A percentile compares a stretch with the other conserved stretches of the same genome.
phyloP scores from a whole-genome alignment of 1,284 basidiomycete genomes.

The Ganoderma resinaceum region DNA sequence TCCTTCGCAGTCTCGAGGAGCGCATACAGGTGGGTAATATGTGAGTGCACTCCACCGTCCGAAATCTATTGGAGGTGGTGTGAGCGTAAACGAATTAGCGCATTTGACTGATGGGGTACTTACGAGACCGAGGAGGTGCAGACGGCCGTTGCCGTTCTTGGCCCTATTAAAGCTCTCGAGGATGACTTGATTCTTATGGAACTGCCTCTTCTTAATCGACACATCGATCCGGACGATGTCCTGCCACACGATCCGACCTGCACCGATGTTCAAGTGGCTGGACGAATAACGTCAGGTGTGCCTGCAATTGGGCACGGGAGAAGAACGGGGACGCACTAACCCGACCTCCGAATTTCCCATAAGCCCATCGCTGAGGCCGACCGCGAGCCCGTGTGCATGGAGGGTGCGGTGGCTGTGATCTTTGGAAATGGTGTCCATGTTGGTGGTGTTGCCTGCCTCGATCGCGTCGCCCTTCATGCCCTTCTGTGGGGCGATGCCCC shows the following conservation, averaged over 20 bases:
- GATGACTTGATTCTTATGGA: conserved; percentile 81
- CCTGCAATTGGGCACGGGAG: conserved; percentile 3
- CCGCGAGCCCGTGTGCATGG: conserved; percentile 86
- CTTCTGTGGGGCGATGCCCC: conserved; percentile 78
- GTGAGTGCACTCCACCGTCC: conserved; percentile 95
- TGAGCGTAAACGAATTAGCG: not conserved
- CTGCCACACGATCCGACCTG: conserved; percentile 93
- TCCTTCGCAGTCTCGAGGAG: conserved; percentile 90
- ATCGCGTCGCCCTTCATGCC: conserved; percentile 88
- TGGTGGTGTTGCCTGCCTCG: conserved; percentile 79
- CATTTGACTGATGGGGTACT: conserved; percentile 37
- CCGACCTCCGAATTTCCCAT: conserved; percentile 98
- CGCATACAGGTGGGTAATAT: conserved; percentile 87
- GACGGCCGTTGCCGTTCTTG: conserved; percentile 79
- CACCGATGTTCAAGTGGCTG: conserved; percentile 92
- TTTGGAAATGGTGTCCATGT: conserved; percentile 87
- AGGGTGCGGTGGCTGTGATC: conserved; percentile 78
- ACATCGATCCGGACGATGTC: conserved; percentile 94
- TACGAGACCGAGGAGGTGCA: conserved; percentile 87
- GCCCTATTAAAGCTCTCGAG: conserved; percentile 78
- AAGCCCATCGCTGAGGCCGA: conserved; percentile 88
- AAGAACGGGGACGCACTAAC: conserved; percentile 51
- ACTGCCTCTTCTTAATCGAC: conserved; percentile 86
- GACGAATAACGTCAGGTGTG: conserved; percentile 10
- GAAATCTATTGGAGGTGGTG: conserved; percentile 62